phyloP scores from a whole-genome alignment of 2,329 filamentous ascomycete species.

The Cryphonectria carpinicola region DNA sequence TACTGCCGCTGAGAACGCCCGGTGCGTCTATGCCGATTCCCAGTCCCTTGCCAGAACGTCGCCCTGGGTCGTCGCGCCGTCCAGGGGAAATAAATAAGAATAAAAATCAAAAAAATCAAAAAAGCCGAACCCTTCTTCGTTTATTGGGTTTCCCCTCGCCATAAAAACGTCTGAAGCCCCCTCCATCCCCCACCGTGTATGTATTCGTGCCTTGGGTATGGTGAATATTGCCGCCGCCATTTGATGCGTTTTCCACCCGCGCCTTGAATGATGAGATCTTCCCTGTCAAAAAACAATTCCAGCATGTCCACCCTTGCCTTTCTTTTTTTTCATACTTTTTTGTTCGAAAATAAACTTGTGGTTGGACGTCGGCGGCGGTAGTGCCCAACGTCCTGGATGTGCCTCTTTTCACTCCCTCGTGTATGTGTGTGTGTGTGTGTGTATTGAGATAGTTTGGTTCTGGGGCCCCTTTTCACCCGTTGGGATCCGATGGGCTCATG shows the following conservation, averaged over 20 bases:
- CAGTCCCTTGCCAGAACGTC: not conserved
- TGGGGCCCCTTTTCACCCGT: slow-evolving; percentile 9
- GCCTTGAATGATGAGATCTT: slow-evolving; percentile 22
- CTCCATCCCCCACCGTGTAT: not conserved
- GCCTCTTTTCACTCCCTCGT: slow-evolving; percentile 16
- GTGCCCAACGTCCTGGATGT: slow-evolving; percentile 14
- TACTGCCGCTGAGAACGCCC: not conserved
- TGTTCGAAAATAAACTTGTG: slow-evolving; percentile 15
- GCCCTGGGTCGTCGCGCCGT: not conserved
- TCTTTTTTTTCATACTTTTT: slow-evolving; percentile 22
- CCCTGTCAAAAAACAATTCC: slow-evolving; percentile 17
- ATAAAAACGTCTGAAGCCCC: not conserved
- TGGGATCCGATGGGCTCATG: slow-evolving; percentile 5
- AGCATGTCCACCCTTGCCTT: slow-evolving; percentile 19
- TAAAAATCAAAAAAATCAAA: not conserved
- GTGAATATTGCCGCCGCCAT: slow-evolving; percentile 20
- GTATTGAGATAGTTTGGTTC: slow-evolving; percentile 4
- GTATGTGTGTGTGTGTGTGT: not conserved
- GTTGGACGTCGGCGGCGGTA: slow-evolving; percentile 10
- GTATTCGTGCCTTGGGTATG: slow-evolving; percentile 16
- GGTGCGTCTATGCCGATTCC: not conserved
- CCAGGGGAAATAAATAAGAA: not conserved
- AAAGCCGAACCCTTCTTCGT: not conserved
- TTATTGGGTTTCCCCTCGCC: not conserved
- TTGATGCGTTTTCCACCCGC: slow-evolving; percentile 21